Percentiles rank a stretch among this genome's conserved stretches.
Evolutionary conservation across 805 yeast species (phyloP).

Genomic region (Suhomyces canberraensis): DNA sequence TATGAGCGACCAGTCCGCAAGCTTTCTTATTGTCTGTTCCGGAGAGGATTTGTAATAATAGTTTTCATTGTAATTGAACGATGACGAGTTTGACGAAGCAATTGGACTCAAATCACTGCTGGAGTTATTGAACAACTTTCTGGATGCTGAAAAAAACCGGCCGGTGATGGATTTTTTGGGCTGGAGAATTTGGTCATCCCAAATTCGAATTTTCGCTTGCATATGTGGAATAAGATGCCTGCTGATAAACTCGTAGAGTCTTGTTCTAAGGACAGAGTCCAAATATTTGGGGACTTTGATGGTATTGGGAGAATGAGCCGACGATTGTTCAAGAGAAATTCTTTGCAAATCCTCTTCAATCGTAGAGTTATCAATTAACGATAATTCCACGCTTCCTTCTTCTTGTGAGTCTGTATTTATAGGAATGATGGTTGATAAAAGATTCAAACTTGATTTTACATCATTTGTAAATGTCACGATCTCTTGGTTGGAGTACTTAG

Average conservation of each 20-base stretch:
- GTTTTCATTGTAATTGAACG: conserved; percentile 51
- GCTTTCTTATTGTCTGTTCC: conserved; percentile 72
- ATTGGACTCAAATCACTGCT: conserved; percentile 21
- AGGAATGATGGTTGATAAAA: conserved; percentile 24
- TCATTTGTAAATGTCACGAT: conserved; percentile 27
- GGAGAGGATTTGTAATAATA: conserved; percentile 60
- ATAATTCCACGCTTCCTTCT: conserved; percentile 1
- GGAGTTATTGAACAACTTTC: conserved; percentile 49
- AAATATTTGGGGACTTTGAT: conserved; percentile 32
- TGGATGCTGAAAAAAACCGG: conserved; percentile 64
- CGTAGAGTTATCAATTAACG: conserved; percentile 32
- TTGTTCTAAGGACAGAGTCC: conserved; percentile 37
- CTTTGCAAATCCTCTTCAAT: conserved; percentile 50
- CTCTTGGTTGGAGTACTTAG: conserved; percentile 21
- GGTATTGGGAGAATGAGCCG: conserved; percentile 10
- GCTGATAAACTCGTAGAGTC: conserved; percentile 46
- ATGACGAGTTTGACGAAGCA: conserved; percentile 8
- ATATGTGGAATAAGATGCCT: conserved; percentile 71
- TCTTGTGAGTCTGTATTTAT: conserved; percentile 10
- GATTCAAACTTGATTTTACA: conserved; percentile 23
- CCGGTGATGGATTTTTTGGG: conserved; percentile 78
- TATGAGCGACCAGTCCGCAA: conserved; percentile 93
- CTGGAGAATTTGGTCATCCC: conserved; percentile 81
- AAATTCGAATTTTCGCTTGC: conserved; percentile 73
- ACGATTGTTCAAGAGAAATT: conserved; percentile 21